Percentiles rank a stretch among this genome's conserved stretches.
phyloP scores from a whole-genome alignment of 768 basidiomycete genomes.

The Cantharellus anzutake region DNA sequence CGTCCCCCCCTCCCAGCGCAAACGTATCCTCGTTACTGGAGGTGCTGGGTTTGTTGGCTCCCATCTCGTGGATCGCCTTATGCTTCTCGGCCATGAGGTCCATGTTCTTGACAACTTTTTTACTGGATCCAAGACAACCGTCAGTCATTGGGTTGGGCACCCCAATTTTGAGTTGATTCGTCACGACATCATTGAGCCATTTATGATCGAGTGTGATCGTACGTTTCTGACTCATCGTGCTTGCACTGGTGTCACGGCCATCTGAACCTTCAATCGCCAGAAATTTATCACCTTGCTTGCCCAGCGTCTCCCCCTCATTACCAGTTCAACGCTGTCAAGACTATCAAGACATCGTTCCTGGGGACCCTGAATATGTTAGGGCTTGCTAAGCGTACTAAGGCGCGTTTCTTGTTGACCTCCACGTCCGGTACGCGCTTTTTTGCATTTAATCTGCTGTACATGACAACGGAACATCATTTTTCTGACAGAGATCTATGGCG shows the following conservation, averaged over 20 bases:
- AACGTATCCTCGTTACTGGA: slow-evolving; percentile 87
- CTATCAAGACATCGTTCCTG: slow-evolving; percentile 95
- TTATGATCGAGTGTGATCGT: slow-evolving; percentile 99
- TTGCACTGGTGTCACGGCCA: not conserved
- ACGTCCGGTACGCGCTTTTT: slow-evolving; percentile 52
- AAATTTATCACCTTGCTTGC: slow-evolving; percentile 97
- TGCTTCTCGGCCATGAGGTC: slow-evolving; percentile 95
- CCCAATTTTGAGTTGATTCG: slow-evolving; percentile 98
- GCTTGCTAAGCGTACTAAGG: slow-evolving; percentile 91
- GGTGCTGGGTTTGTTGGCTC: slow-evolving; percentile 99
- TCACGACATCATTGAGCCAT: slow-evolving; percentile 92
- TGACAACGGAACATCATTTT: not conserved
- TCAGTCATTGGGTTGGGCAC: slow-evolving; percentile 90
- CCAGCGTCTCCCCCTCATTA: slow-evolving; percentile 96
- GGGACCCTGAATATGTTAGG: slow-evolving; percentile 98
- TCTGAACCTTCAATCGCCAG: slow-evolving; percentile 20
- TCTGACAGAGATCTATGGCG: slow-evolving; percentile 79
- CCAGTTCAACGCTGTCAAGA: slow-evolving; percentile 95
- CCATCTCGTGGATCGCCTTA: slow-evolving; percentile 91
- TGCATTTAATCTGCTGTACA: not conserved
- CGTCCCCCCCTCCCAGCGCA: slow-evolving; percentile 54
- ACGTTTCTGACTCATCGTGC: slow-evolving; percentile 17
- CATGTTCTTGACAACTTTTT: slow-evolving; percentile 98
- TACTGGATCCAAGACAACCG: slow-evolving; percentile 93
- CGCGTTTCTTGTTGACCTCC: slow-evolving; percentile 86